phyloP scores from a whole-genome alignment of 2,329 filamentous ascomycete species.

The Pleochaeta shiraiana region DNA sequence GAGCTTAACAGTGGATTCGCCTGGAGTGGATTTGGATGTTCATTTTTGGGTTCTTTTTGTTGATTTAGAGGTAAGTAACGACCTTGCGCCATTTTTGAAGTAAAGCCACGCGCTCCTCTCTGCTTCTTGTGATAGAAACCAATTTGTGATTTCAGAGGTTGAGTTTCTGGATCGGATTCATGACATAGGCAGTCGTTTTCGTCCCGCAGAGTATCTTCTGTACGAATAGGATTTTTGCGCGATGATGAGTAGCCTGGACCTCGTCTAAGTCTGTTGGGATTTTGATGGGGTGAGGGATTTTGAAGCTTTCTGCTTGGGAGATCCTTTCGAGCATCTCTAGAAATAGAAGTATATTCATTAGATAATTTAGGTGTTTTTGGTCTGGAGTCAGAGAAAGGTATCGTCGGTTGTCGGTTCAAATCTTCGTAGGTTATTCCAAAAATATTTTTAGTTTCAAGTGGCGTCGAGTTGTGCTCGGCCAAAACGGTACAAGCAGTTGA shows the following conservation, averaged over 20 bases:
- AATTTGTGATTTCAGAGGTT: no score
- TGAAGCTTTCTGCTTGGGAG: slow-evolving; percentile 35
- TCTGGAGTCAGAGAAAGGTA: slow-evolving; percentile 35
- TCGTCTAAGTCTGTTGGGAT: slow-evolving; percentile 24
- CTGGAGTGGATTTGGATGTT: slow-evolving; percentile 29
- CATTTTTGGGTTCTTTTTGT: slow-evolving; percentile 21
- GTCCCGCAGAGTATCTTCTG: slow-evolving; percentile 21
- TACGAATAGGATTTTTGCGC: slow-evolving; percentile 25
- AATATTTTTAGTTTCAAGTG: slow-evolving; percentile 22
- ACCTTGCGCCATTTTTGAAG: slow-evolving; percentile 10
- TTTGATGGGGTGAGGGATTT: slow-evolving; percentile 14
- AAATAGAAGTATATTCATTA: slow-evolving; percentile 28
- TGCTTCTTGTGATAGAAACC: no score
- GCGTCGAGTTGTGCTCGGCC: slow-evolving; percentile 37
- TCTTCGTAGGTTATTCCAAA: slow-evolving; percentile 24
- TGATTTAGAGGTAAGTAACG: slow-evolving; percentile 18
- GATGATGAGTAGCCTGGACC: slow-evolving; percentile 19
- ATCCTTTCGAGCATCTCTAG: slow-evolving; percentile 31
- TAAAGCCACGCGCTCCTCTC: no score
- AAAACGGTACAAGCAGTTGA: slow-evolving; percentile 19
- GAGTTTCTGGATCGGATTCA: background rate
- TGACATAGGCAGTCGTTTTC: background rate
- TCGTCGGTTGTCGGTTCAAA: slow-evolving; percentile 23
- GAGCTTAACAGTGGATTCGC: slow-evolving; percentile 24
- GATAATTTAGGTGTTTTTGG: slow-evolving; percentile 32